A percentile compares a stretch with the other conserved stretches of the same genome.
Conservation (phyloP, 148 eudicot species). For the Chenopodium album region DNA sequence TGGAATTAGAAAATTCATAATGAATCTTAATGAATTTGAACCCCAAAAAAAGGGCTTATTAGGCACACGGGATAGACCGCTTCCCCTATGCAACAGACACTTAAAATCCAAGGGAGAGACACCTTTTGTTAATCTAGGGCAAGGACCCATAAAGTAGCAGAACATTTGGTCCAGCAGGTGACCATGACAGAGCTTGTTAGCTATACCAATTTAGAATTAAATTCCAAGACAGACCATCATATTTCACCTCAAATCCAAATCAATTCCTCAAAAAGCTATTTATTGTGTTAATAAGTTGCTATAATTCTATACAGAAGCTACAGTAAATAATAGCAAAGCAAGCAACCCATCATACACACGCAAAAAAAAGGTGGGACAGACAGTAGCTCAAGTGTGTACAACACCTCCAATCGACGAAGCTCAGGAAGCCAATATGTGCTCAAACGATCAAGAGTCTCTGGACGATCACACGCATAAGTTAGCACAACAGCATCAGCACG, state of each 20-base stretch:
- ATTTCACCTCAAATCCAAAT: not conserved
- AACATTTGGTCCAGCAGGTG: not conserved
- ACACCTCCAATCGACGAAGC: slow-evolving; percentile 85
- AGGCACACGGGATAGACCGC: not conserved
- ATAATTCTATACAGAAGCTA: not conserved
- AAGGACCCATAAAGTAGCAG: not conserved
- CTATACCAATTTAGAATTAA: not conserved
- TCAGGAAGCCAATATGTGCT: slow-evolving; percentile 93
- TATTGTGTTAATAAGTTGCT: not conserved
- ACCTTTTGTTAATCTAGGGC: not conserved
- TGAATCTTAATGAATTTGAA: not conserved
- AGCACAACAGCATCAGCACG: slow-evolving; percentile 92
- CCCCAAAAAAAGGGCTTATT: not conserved
- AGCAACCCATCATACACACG: not conserved
- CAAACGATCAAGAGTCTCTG: slow-evolving; percentile 70
- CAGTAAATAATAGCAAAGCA: not conserved
- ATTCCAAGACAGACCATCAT: not conserved
- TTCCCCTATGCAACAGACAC: not conserved
- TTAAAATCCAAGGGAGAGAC: not conserved
- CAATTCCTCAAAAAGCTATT: not conserved
- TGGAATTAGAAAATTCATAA: not conserved
- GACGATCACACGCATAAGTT: slow-evolving; percentile 89
- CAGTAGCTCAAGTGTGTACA: not conserved
- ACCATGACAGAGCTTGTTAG: not conserved
- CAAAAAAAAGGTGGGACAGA: not conserved